These are phyloP conservation scores for Cinnamomum micranthum DNA, from an alignment of 164 flowering plant species.

Conservation along the genomic window DNA sequence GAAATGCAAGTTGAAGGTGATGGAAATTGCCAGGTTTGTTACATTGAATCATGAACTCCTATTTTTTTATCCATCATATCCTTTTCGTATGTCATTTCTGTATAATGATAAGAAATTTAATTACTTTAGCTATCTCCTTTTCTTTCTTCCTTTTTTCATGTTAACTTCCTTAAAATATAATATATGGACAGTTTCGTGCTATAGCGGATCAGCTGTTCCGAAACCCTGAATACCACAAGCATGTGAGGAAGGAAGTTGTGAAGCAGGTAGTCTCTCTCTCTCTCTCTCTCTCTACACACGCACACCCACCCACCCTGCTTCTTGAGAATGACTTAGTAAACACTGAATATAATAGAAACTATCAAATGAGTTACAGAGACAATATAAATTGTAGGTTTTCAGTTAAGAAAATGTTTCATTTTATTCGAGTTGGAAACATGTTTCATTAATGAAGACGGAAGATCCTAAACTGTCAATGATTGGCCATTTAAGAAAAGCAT, in stretches of 20 bases:
- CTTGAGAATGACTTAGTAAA: background rate
- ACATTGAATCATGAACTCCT: background rate
- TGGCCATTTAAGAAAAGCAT: background rate
- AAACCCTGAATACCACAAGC: constrained; percentile 78
- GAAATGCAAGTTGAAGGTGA: constrained; percentile 91
- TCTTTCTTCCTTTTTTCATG: background rate
- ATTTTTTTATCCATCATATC: background rate
- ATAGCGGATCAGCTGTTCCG: constrained; percentile 88
- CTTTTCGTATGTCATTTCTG: background rate
- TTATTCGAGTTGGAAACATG: background rate
- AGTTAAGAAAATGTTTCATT: background rate
- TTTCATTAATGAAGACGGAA: background rate
- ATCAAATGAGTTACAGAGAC: background rate
- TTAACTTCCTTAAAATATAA: background rate
- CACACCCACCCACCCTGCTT: background rate
- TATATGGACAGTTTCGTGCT: constrained; percentile 74
- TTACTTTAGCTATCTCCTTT: background rate
- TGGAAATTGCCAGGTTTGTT: constrained; percentile 89
- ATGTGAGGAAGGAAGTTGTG: constrained; percentile 68
- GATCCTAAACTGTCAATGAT: background rate
- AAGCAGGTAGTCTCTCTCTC: constrained; percentile 57
- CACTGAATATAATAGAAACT: background rate
- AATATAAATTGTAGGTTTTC: background rate
- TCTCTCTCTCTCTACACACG: background rate
- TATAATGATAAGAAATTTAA: background rate